Base-by-base conservation (phyloP, 345 rosid genomes). In the Murraya paniculata region DNA sequence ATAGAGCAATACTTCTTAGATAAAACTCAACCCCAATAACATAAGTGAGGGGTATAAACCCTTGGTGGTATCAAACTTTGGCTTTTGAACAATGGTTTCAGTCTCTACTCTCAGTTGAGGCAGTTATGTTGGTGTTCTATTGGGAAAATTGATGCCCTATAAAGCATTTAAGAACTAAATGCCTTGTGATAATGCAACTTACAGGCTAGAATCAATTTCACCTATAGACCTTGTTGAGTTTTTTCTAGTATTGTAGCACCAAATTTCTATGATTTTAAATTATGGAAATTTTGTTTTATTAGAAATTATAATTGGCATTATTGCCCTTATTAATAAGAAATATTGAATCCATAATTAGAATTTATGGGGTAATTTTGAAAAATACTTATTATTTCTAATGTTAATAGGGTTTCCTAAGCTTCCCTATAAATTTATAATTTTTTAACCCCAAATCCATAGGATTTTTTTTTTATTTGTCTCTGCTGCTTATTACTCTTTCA, bases 381-480 rank as follows among this genome's bases (percentile, higher is more conserved):
- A 7, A 2, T 6, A 35, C 45, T 39, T 39, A 38, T 2, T 38
- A 1, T 38, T 38, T 8, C 2, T 0, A 8, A 38, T 7, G 10
- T 9, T 8, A 38, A 38, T 8, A 2, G 0, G 0, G 9, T 0
- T 38, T 1, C 0, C 10, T n/a, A 31, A 31, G 33, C 1, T 31
- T 31, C 9, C 0, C 10, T 38, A 38, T 38, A 8, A 38, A 36
- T 36, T 36, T 6, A 0, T 36, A 36, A 0, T 36, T 36, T 36
- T 36, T 0, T 0, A 36, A 36, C 38, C 2, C 0, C 6, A 36
- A 6, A 6, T 36, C 8, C 6, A 36, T 0, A 0, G 8, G n/a
- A n/a, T 4, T 3, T 3, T 33, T 33, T 0, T 0, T 35, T 6
- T 7, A 0, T 36, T 36, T 6, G 0, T 33, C 35, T 36, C 2